A percentile compares a stretch with the other conserved stretches of the same genome.
Evolutionary conservation across 2,329 filamentous ascomycete genomes (phyloP).

Genomic region (Trichoderma polysporum): DNA sequence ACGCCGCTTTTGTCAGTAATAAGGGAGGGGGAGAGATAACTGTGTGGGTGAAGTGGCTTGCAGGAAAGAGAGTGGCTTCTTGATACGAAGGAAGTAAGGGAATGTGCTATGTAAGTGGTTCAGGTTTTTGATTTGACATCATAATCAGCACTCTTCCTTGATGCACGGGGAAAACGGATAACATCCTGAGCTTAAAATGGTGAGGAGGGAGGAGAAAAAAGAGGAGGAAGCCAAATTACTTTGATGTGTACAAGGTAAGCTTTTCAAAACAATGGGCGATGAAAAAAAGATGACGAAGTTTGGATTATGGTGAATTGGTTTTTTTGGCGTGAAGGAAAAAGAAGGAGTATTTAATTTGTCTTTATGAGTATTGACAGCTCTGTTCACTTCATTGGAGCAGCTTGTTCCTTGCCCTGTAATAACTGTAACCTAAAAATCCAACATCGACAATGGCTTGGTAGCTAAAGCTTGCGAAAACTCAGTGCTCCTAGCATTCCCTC

Average conservation of each 20-base stretch:
- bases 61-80: neutral
- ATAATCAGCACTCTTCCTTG: neutral
- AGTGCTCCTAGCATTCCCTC: neutral
- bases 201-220: neutral
- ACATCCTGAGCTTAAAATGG: neutral
- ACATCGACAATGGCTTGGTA: neutral
- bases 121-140: neutral
- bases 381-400: too few relatives aligned
- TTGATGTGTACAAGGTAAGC: neutral
- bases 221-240: neutral
- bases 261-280: neutral
- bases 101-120: neutral
- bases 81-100: neutral
- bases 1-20: neutral
- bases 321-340: neutral
- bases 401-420: neutral
- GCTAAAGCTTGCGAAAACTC: neutral
- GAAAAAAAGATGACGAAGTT: neutral
- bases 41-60: constrained; percentile 8
- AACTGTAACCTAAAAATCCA: neutral
- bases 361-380: neutral
- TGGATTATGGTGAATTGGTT: neutral
- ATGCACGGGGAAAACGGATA: neutral
- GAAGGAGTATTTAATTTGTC: neutral
- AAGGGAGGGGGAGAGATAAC: constrained; percentile 4